Conservation (phyloP, 192 early-diverging fungal genomes). For the Spizellomyces punctatus region DNA sequence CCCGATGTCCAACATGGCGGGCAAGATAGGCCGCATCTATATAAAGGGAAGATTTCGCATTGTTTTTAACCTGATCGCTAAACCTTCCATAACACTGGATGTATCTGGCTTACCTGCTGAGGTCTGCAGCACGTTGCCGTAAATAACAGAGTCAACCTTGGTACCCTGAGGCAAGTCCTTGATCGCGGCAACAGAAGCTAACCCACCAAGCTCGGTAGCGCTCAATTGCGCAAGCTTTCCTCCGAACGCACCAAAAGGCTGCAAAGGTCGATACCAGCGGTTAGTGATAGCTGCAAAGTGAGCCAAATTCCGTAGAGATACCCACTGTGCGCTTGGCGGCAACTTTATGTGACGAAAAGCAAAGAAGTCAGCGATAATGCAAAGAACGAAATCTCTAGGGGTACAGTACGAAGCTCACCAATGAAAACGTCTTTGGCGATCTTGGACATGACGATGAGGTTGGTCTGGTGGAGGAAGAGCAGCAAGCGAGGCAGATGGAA, state of each 20-base stretch:
- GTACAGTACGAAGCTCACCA: background rate
- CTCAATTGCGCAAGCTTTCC: constrained; percentile 89
- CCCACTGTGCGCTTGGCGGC: constrained; percentile 8
- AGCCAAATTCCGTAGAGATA: too few species aligned
- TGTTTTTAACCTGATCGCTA: background rate
- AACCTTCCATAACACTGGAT: too few species aligned
- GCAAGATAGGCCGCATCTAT: constrained; percentile 85
- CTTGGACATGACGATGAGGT: constrained; percentile 1
- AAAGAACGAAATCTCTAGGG: too few species aligned
- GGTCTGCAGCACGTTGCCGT: constrained; percentile 93
- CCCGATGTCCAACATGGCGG: constrained; percentile 90
- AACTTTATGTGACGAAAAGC: background rate
- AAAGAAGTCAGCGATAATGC: too few species aligned
- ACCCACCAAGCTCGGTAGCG: constrained; percentile 73
- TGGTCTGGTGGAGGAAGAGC: background rate
- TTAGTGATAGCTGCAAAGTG: background rate
- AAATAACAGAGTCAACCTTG: constrained; percentile 86
- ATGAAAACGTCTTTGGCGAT: constrained; percentile 11
- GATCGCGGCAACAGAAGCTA: constrained; percentile 89
- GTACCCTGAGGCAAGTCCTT: constrained; percentile 70
- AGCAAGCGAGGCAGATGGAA: too few species aligned
- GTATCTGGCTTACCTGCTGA: constrained; percentile 44
- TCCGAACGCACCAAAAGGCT: constrained; percentile 90
- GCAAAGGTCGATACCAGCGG: constrained; percentile 1
- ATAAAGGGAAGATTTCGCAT: constrained; percentile 1